phyloP scores from a whole-genome alignment of 2,329 filamentous ascomycete species.

The Exophiala lecanii-corni region DNA sequence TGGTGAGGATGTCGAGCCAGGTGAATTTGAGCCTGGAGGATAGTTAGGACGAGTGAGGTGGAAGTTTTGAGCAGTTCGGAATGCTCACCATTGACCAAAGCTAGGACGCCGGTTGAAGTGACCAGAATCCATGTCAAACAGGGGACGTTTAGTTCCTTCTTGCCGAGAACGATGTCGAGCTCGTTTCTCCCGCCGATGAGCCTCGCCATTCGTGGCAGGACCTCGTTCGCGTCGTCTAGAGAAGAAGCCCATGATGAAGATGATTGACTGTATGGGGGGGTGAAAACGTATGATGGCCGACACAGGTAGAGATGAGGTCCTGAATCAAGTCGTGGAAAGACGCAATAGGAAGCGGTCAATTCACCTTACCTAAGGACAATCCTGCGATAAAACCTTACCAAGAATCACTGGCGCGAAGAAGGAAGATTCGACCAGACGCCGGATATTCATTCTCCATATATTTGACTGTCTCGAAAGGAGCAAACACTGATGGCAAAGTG shows the following conservation, averaged over 20 bases:
- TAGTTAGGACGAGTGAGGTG: background rate
- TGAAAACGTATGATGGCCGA: no score
- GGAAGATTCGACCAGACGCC: no score
- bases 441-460: no score
- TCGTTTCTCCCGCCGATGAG: slow-evolving; percentile 1
- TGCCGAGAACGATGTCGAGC: background rate
- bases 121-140: slow-evolving; percentile 25
- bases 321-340: no score
- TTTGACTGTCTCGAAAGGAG: no score
- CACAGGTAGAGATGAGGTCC: background rate
- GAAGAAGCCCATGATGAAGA: slow-evolving; percentile 18
- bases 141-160: slow-evolving; percentile 1
- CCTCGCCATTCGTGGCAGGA: slow-evolving; percentile 8
- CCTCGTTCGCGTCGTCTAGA: slow-evolving; percentile 7
- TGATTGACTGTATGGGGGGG: background rate
- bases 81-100: slow-evolving; percentile 61
- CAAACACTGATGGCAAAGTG: no score
- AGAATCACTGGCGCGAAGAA: no score
- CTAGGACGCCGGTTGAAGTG: slow-evolving; percentile 51
- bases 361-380: no score
- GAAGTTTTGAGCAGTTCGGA: background rate
- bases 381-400: no score
- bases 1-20: slow-evolving; percentile 64
- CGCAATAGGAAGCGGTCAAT: no score
- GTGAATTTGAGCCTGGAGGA: slow-evolving; percentile 43